These are phyloP conservation scores for Ogataea methylovora DNA, from an alignment of 805 yeast genomes.

Conservation along the genomic window DNA sequence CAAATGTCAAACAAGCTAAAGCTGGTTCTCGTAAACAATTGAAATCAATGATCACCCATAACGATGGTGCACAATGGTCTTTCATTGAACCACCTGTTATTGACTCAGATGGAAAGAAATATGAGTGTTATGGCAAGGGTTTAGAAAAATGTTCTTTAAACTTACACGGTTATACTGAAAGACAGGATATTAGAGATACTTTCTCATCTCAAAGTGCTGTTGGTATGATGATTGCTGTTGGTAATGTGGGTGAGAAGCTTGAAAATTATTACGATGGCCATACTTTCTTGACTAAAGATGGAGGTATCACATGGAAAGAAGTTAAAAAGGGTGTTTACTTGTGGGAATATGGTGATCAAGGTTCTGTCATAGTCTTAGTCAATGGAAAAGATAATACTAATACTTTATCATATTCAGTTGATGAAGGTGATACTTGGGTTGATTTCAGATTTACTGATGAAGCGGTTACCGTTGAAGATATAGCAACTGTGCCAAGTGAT, in stretches of 20 bases:
- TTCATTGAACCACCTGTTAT: conserved; percentile 57
- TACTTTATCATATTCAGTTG: conserved; percentile 53
- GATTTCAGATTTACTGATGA: conserved; percentile 57
- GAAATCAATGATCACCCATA: conserved; percentile 68
- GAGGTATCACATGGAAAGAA: conserved; percentile 81
- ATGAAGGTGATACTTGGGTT: conserved; percentile 73
- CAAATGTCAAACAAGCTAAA: conserved; percentile 39
- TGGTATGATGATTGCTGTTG: conserved; percentile 79
- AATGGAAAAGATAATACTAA: conserved; percentile 54
- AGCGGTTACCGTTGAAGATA: conserved; percentile 53
- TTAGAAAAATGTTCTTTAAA: conserved; percentile 68
- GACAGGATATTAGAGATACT: conserved; percentile 72
- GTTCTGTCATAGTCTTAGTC: conserved; percentile 71
- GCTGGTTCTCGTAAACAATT: conserved; percentile 45
- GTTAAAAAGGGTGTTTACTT: conserved; percentile 61
- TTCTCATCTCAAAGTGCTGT: conserved; percentile 79
- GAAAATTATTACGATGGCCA: conserved; percentile 38
- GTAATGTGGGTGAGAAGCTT: conserved; percentile 73
- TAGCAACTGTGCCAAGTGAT: conserved; percentile 84
- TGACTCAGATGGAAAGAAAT: conserved; percentile 53
- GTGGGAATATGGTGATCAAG: conserved; percentile 96
- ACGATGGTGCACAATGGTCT: conserved; percentile 85
- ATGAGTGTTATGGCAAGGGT: conserved; percentile 40
- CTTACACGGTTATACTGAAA: conserved; percentile 82
- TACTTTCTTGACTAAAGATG: conserved; percentile 66